Evolutionary conservation across 306 rosid genomes (phyloP), one percentile per base, ranked within the genome.

Genomic region (Oxytropis ochrocephala): DNA sequence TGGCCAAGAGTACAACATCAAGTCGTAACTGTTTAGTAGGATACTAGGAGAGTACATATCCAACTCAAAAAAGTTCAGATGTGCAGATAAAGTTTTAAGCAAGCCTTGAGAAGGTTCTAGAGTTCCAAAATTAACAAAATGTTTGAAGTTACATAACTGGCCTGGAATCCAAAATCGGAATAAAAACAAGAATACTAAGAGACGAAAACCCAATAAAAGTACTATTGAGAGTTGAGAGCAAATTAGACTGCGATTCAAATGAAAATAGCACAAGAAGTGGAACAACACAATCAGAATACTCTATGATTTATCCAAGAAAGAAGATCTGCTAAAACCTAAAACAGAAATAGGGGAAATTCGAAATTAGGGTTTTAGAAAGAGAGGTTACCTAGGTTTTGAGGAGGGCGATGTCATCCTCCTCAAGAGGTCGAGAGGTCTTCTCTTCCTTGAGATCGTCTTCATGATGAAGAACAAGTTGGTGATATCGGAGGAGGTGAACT

Each of bases 351-450:
- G 47, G 11, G n/a, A 54, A 18, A 36, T 32, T 3, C 4, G 8
- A 80, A 73, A 32, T 63, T 75, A 81, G 86, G 88, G 87, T 70
- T 80, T 66, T 7, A 0, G 33, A 17, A 61, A 65, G 55, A 68
- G 13, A 21, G 27, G 63, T 47, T 79, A 95, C 99, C 11, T 95
- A 95, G 42, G 99, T 95, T 79, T 91, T 95, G 76, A 95, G 97
- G 17, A 95, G 90, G 11, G 96, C 97, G 44, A 91, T 95, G 65
- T 95, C 97, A 70, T 91, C 99, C 73, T 95, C 99, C 14, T 95
- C 99, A 13, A 91, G 97, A 12, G 99, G 99, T 39, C 81, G 87
- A 14, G 97, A 96, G 75, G 87, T 95, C 89, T 95, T 95, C 96
- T 95, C 99, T 77, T 95, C 99, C 82, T 95, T 95, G 83, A 95